These are phyloP conservation scores for Elongisporangium undulatum DNA, from an alignment of 352 stramenopile species.

Conservation along the genomic window DNA sequence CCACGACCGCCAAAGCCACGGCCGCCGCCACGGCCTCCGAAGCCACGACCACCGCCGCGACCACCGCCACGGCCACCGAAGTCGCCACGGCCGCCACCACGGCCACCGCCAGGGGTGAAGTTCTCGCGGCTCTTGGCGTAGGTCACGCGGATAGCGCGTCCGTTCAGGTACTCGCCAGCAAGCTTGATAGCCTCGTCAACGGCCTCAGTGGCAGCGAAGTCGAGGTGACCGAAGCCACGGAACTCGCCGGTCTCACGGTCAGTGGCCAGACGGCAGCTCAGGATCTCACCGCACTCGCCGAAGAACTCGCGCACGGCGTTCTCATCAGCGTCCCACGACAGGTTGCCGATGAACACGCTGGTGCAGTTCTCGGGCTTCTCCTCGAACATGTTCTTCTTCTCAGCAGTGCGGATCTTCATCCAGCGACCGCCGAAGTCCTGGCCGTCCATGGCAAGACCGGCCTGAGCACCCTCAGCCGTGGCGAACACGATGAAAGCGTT, in stretches of 20 bases:
- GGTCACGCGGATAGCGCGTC: constrained; percentile 93
- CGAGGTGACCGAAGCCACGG: constrained; percentile 97
- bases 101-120: constrained; percentile 22
- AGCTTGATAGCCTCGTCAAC: constrained; percentile 92
- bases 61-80: constrained; percentile 25
- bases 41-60: constrained; percentile 41
- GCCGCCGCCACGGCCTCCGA: constrained; percentile 34
- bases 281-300: constrained; percentile 94
- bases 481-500: constrained; percentile 96
- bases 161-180: constrained; percentile 89
- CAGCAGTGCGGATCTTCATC: constrained; percentile 93
- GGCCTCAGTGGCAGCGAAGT: constrained; percentile 94
- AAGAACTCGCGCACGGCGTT: constrained; percentile 92
- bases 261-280: constrained; percentile 91
- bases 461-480: constrained; percentile 57
- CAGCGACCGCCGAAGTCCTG: constrained; percentile 93
- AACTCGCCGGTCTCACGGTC: constrained; percentile 98
- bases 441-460: constrained; percentile 90
- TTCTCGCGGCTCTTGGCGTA: constrained; percentile 85
- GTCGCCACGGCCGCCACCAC: constrained; percentile 10
- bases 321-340: constrained; percentile 96
- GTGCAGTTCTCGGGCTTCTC: constrained; percentile 93
- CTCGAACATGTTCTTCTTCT: constrained; percentile 82
- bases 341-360: constrained; percentile 97
- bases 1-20: constrained; percentile 42